Base-by-base conservation (phyloP, 106 monocot species). In the Dioscorea zingiberensis region DNA sequence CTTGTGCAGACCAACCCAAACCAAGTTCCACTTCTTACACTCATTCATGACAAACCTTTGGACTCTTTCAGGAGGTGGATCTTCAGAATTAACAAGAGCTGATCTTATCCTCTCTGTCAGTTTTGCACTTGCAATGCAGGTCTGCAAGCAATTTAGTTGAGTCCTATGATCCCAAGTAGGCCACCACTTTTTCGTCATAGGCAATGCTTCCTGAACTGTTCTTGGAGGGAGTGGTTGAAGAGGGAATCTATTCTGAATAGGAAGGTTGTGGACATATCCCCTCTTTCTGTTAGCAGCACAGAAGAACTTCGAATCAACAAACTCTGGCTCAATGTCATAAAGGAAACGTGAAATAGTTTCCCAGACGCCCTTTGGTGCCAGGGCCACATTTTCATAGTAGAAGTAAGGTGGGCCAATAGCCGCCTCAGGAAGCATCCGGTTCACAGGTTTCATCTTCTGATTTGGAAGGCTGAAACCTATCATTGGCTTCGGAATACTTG, bases 281-380 rank as follows among this genome's bases (percentile, higher is more conserved):
- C 84, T 71, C 64, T 94, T 85, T 30, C 84, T 74, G 2, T 71
- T 69, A 24, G 87, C 73, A 6, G 90, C 84, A 19, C 74, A 90
- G 65, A 87, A 90, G 67, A 68, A 78, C 68, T 85, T 84, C 1
- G 94, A 87, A 64, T 90, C 87, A 1, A 94, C 90, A 70, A 90
- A 94, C 59, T 94, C 94, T 1, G 94, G 94, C 62, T 84, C 67
- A 10, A 94, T 73, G n/a, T 75, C 82, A 65, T 89, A 81, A 0
- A 93, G 48, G 48, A 78, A 81, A 1, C 83, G 62, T 14, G 93
- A 88, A 17, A 94, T 87, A 2, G 69, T 85, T 1, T 84, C 71
- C 94, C 94, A 94, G 7, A 83, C 78, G 13, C 94, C 87, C 57
- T 83, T 87, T 2, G 94, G 91, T 29, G 94, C 83, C 1, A 95